Percentiles rank a stretch among this genome's conserved stretches.
phyloP scores from a whole-genome alignment of 805 yeast genomes.

The Candida tibetensis region DNA sequence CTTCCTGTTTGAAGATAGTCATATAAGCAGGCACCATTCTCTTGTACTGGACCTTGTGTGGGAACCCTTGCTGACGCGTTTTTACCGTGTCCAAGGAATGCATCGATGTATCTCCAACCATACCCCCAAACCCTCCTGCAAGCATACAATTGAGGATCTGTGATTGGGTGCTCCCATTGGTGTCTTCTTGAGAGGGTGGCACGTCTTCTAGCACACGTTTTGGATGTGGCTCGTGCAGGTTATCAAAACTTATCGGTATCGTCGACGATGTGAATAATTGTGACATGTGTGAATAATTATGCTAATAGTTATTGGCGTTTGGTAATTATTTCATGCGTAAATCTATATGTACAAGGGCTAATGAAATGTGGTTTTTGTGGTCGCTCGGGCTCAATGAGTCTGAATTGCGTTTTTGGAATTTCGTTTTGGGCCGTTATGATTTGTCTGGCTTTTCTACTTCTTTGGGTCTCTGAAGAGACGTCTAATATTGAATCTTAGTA shows the following conservation, averaged over 20 bases:
- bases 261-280: slow-evolving; percentile 30
- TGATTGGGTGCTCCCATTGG: slow-evolving; percentile 18
- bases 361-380: slow-evolving; percentile 5
- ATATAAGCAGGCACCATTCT: slow-evolving; percentile 73
- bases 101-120: slow-evolving; percentile 88
- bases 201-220: slow-evolving; percentile 1
- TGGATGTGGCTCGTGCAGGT: slow-evolving; percentile 19
- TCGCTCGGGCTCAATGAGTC: too few species aligned
- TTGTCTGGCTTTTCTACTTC: too few species aligned
- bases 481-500: too few species aligned
- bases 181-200: background rate
- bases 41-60: slow-evolving; percentile 60
- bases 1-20: slow-evolving; percentile 81
- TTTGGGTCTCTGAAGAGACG: too few species aligned
- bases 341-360: too few species aligned
- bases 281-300: too few species aligned
- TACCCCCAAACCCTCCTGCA: slow-evolving; percentile 95
- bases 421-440: too few species aligned
- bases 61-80: slow-evolving; percentile 96
- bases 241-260: slow-evolving; percentile 33
- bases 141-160: slow-evolving; percentile 61
- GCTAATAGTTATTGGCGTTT: too few species aligned
- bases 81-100: slow-evolving; percentile 96
- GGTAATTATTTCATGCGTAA: too few species aligned
- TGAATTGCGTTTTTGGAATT: too few species aligned